Conservation (phyloP, 2,329 filamentous ascomycete genomes). For the Emmonsia crescens region DNA sequence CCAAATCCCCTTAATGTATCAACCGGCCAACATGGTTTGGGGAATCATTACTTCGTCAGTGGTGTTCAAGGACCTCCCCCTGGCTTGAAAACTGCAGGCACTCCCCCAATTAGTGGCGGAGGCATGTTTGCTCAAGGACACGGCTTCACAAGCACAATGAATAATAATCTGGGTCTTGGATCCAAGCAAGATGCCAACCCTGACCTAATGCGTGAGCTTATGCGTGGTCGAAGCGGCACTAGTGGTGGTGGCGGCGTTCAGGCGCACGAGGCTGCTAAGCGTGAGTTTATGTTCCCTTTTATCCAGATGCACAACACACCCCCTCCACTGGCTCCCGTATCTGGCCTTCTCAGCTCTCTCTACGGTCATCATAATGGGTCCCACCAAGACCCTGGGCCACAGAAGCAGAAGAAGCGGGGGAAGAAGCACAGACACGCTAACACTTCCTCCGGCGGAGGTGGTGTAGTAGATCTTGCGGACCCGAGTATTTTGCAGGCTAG, state of each 20-base stretch:
- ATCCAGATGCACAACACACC: slow-evolving; percentile 78
- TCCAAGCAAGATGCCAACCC: slow-evolving; percentile 61
- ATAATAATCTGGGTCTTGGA: slow-evolving; percentile 52
- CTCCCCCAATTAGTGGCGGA: slow-evolving; percentile 67
- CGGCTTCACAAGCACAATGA: slow-evolving; percentile 60
- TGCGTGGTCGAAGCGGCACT: slow-evolving; percentile 54
- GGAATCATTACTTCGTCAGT: slow-evolving; percentile 66
- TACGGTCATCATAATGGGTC: slow-evolving; percentile 76
- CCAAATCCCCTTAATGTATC: slow-evolving; percentile 29
- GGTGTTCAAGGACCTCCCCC: slow-evolving; percentile 89
- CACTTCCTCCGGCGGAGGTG: slow-evolving; percentile 98
- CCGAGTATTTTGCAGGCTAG: slow-evolving; percentile 98
- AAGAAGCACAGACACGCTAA: slow-evolving; percentile 99
- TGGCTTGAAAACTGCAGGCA: slow-evolving; percentile 87
- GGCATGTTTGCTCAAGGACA: slow-evolving; percentile 87
- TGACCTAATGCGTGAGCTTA: slow-evolving; percentile 71
- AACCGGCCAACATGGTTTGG: slow-evolving; percentile 31
- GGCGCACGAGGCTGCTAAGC: slow-evolving; percentile 79
- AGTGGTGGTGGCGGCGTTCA: slow-evolving; percentile 54
- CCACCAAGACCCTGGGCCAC: slow-evolving; percentile 76
- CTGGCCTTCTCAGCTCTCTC: slow-evolving; percentile 82
- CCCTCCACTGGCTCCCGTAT: slow-evolving; percentile 82
- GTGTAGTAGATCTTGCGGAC: slow-evolving; percentile 99
- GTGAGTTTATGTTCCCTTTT: slow-evolving; percentile 96
- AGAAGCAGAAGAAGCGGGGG: slow-evolving; percentile 99